phyloP scores from a whole-genome alignment of 2,329 filamentous ascomycete genomes.

The Cryphonectria radicalis region DNA sequence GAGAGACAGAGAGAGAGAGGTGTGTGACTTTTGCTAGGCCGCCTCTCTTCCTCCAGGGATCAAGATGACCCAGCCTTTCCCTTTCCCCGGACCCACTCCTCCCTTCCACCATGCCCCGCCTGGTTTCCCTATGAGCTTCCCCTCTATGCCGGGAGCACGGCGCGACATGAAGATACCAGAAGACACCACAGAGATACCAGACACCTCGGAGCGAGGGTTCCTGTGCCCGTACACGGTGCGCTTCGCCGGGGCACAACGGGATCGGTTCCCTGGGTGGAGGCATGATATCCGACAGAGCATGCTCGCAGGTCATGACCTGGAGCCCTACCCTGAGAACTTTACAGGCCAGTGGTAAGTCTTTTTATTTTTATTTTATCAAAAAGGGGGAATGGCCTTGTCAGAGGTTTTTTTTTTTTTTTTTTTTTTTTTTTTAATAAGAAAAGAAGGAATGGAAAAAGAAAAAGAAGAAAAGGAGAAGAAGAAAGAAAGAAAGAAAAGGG shows the following conservation, averaged over 20 bases:
- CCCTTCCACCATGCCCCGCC: too few species aligned
- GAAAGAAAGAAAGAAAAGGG: too few species aligned
- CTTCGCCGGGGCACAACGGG: constrained; percentile 1
- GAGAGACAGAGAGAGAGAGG: background rate
- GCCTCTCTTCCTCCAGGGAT: background rate
- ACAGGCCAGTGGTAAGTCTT: constrained; percentile 22
- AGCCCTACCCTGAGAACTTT: constrained; percentile 19
- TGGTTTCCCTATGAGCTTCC: background rate
- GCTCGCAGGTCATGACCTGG: constrained; percentile 12
- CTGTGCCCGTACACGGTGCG: background rate
- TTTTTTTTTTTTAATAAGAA: background rate
- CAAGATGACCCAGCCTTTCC: background rate
- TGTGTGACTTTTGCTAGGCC: background rate
- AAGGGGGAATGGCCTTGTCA: background rate
- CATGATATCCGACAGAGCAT: constrained; percentile 11
- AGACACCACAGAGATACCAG: background rate
- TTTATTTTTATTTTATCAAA: too few species aligned
- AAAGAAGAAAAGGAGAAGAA: too few species aligned
- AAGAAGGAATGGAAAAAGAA: background rate
- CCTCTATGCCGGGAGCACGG: background rate
- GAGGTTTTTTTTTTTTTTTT: too few species aligned
- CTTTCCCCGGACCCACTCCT: background rate
- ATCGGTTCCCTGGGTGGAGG: constrained; percentile 9
- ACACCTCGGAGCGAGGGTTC: constrained; percentile 3
- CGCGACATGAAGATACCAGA: background rate